Conservation (phyloP, 768 basidiomycete genomes). For the Crucibulum laeve region DNA sequence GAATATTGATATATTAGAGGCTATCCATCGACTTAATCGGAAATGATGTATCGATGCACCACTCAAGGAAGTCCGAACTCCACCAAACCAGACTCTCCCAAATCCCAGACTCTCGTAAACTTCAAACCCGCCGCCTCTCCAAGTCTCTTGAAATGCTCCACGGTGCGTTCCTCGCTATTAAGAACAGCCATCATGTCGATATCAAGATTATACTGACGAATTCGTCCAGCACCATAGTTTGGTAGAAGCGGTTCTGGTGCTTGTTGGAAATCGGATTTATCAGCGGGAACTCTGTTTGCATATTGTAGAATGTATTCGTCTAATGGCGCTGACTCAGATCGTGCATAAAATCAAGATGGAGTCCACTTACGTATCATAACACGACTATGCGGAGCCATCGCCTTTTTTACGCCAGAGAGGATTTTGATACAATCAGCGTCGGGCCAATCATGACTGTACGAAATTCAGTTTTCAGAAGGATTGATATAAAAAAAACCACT, state of each 20-base stretch:
- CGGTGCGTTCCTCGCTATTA: conserved; percentile 39
- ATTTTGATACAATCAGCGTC: conserved; percentile 24
- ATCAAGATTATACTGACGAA: conserved; percentile 38
- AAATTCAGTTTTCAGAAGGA: neutral
- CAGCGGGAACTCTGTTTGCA: conserved; percentile 11
- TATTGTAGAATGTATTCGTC: conserved; percentile 32
- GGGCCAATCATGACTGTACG: conserved; percentile 30
- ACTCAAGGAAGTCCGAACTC: conserved; percentile 21
- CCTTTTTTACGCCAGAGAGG: conserved; percentile 23
- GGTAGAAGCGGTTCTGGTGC: conserved; percentile 43
- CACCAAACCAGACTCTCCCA: conserved; percentile 26
- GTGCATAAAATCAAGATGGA: conserved; percentile 1
- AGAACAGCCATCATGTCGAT: conserved; percentile 37
- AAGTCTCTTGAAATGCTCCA: conserved; percentile 33
- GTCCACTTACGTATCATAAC: conserved; percentile 26
- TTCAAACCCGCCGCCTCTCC: conserved; percentile 27
- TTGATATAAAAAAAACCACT: conserved; percentile 1
- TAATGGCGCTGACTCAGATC: conserved; percentile 9
- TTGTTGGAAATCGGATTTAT: conserved; percentile 11
- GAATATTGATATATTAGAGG: too few relatives aligned
- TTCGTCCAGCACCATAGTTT: conserved; percentile 39
- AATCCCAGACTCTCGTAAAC: conserved; percentile 32
- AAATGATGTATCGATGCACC: too few relatives aligned
- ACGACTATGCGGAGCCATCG: conserved; percentile 24
- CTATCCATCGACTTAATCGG: too few relatives aligned